Evolutionary conservation across 129 eudicot species (phyloP), one percentile per base, ranked within the genome.

Genomic region (Calendula officinalis): DNA sequence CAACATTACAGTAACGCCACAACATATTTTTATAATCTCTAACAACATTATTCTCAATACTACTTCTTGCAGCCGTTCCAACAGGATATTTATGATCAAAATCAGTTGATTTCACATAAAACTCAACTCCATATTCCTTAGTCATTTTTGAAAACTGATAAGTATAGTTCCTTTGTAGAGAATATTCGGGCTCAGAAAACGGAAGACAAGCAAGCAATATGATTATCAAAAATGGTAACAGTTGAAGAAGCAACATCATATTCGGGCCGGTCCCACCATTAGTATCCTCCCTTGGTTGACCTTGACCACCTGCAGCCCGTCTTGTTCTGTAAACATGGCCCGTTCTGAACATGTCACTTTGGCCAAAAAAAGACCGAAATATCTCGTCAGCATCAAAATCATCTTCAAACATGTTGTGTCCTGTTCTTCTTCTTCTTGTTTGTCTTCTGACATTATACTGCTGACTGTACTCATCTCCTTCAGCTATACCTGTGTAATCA

Each of bases 341-440:
- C 7, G 62, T 60, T 12, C 84, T 81, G 50, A 81, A 92, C 80
- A 70, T 40, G 48, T 85, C 80, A 3, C 72, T 30, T 67, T 88
- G 96, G 60, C 91, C 91, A 69, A 92, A 92, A 56, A 92, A 88
- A 0, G 96, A 81, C 75, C 96, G 77, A 70, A 88, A 92, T 14
- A 92, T 88, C 66, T 92, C 99, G 71, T 92, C 87, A 62, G 95
- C 95, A 74, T 92, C 96, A 67, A 88, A 88, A 15, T 83, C 95
- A 40, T 83, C 99, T 57, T 80, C 95, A 64, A 71, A 92, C 75
- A 83, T 71, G 46, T 68, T 74, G 63, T 77, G 81, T 46, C 83
- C 78, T 10, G 83, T 61, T 73, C 87, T 83, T 62, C 96, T 79
- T 57, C 91, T 74, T 64, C 89, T 22, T 22, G 30, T 22, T 22